Evolutionary conservation across 2,329 filamentous ascomycete species (phyloP).

Genomic region (Ascochyta fabae): DNA sequence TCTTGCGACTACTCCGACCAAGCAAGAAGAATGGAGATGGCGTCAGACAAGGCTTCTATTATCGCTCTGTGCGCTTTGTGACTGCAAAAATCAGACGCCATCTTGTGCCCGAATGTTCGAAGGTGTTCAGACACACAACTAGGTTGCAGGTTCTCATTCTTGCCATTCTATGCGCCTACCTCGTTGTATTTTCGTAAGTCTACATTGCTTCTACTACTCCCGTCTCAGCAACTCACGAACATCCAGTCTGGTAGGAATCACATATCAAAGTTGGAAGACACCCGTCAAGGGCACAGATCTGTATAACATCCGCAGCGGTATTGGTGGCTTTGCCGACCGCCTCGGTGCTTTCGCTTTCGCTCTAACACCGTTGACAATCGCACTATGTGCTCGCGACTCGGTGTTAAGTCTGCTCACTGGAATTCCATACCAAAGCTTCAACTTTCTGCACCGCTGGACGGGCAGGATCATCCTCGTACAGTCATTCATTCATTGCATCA

Average conservation of each 20-base stretch:
- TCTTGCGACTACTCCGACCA: constrained; percentile 32
- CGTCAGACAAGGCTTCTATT: constrained; percentile 23
- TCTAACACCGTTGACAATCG: constrained; percentile 70
- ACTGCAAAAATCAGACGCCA: constrained; percentile 53
- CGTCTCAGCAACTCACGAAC: constrained; percentile 3
- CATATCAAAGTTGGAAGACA: constrained; percentile 71
- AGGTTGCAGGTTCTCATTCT: constrained; percentile 71
- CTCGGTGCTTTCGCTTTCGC: constrained; percentile 73
- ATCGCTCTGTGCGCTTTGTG: constrained; percentile 40
- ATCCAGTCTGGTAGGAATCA: constrained; percentile 64
- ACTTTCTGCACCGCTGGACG: constrained; percentile 78
- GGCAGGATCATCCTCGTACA: constrained; percentile 75
- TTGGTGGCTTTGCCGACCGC: constrained; percentile 72
- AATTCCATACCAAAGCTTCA: constrained; percentile 71
- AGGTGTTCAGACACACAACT: constrained; percentile 69
- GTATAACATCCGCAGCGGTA: constrained; percentile 66
- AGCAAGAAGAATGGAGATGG: constrained; percentile 17
- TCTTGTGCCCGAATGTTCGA: constrained; percentile 64
- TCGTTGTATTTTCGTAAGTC: constrained; percentile 66
- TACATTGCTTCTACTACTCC: background rate
- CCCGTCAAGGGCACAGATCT: constrained; percentile 65
- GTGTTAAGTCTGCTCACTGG: constrained; percentile 72
- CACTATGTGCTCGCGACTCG: constrained; percentile 70
- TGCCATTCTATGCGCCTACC: constrained; percentile 62
- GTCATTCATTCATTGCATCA: constrained; percentile 70